Percentiles rank a stretch among this genome's conserved stretches.
phyloP scores from a whole-genome alignment of 768 basidiomycete genomes.

The Tylopilus sp. region DNA sequence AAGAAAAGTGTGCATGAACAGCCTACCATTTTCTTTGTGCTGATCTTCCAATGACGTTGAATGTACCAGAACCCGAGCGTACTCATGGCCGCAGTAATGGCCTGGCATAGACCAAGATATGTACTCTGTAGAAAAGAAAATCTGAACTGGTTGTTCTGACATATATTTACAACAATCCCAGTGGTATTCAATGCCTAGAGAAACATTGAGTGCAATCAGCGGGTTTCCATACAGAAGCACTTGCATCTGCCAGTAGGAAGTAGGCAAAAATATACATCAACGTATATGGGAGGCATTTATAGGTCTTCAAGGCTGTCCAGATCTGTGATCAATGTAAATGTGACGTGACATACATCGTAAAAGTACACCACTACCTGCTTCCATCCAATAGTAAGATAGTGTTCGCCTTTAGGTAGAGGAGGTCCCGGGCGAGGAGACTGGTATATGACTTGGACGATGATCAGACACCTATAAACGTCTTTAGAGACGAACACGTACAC shows the following conservation, averaged over 20 bases:
- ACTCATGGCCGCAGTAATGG: conserved; percentile 68
- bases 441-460: conserved; percentile 69
- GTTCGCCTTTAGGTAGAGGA: conserved; percentile 69
- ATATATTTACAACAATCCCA: conserved; percentile 68
- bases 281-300: conserved; percentile 75
- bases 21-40: conserved; percentile 76
- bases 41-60: conserved; percentile 73
- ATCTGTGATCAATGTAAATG: conserved; percentile 47
- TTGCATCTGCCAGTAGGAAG: conserved; percentile 76
- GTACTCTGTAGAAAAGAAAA: conserved; percentile 84
- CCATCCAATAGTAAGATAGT: conserved; percentile 81
- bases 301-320: conserved; percentile 71
- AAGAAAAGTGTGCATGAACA: too few species aligned
- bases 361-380: conserved; percentile 55
- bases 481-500: conserved; percentile 49
- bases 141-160: conserved; percentile 75
- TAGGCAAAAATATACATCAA: conserved; percentile 75
- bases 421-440: conserved; percentile 85
- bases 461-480: background rate
- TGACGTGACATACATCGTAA: background rate
- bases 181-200: conserved; percentile 76
- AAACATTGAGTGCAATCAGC: background rate
- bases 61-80: conserved; percentile 83
- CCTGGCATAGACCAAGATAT: conserved; percentile 73
- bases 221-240: conserved; percentile 19